Percentiles rank a stretch among this genome's conserved stretches.
Conservation (phyloP, 2,329 filamentous ascomycete species). For the Thermothelomyces thermophilus region DNA sequence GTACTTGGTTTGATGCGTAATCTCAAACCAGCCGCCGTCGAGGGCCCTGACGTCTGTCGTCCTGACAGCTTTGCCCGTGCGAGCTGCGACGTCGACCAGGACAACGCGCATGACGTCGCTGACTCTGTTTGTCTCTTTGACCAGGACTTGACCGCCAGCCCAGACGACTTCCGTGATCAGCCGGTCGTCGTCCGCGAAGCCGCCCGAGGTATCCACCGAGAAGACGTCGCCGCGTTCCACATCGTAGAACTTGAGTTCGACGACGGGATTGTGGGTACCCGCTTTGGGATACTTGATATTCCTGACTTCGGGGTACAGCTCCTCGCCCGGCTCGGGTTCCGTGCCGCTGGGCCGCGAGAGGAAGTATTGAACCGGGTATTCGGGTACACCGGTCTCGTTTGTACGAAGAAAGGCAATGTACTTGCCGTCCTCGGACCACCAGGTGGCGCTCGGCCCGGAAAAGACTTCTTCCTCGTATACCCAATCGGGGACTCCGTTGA, state of each 20-base stretch:
- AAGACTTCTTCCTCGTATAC: constrained; percentile 89
- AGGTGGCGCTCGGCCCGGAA: constrained; percentile 70
- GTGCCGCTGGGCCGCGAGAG: constrained; percentile 76
- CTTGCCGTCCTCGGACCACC: constrained; percentile 90
- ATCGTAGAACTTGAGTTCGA: constrained; percentile 85
- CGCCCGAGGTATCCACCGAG: constrained; percentile 66
- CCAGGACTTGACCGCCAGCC: constrained; percentile 76
- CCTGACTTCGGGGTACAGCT: constrained; percentile 83
- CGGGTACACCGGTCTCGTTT: constrained; percentile 85
- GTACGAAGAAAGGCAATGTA: constrained; percentile 89
- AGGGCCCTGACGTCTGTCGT: constrained; percentile 71
- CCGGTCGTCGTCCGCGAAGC: constrained; percentile 73
- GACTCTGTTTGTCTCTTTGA: constrained; percentile 90
- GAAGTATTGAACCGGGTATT: constrained; percentile 92
- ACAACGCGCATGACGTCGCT: constrained; percentile 87
- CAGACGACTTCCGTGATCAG: constrained; percentile 92
- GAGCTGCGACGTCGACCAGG: constrained; percentile 68
- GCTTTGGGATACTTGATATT: constrained; percentile 97
- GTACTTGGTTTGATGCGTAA: constrained; percentile 76
- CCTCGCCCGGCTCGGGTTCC: constrained; percentile 60
- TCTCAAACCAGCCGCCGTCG: constrained; percentile 98
- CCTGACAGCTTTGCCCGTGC: constrained; percentile 71
- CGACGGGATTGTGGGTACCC: constrained; percentile 85
- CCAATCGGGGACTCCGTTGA: constrained; percentile 97
- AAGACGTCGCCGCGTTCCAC: constrained; percentile 71